Evolutionary conservation across 495 filamentous ascomycete species (phyloP), one percentile per base, ranked within the genome.

Genomic region (Tuber umbilicatum): DNA sequence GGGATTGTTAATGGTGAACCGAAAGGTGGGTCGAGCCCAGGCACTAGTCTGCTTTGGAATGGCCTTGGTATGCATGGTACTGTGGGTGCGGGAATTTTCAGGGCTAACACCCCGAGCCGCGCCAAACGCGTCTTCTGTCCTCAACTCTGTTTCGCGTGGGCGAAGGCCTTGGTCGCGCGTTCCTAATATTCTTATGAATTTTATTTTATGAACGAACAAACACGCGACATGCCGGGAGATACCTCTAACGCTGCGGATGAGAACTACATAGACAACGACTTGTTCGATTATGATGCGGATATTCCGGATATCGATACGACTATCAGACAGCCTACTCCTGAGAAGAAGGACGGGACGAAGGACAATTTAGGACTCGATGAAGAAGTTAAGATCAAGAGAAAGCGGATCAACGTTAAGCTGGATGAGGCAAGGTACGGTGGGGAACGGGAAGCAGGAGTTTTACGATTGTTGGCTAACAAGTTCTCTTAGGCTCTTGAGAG

Each of bases 341-440:
- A 67, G 77, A 75, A 79, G 76, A 86, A 74, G 77, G 83, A 74
- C 72, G 82, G 35, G 81, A 84, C 74, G 74, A 84, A 79, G 47
- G 78, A 81, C 27, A 83, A 78, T 5, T 82, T 97, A 35, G 93
- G 93, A 12, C 89, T 97, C 68, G 94, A 98, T 73, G 90, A 94
- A 77, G 93, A 97, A 79, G 87, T 99, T 76, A 91, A 91, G 76
- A 85, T 97, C 14, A 87, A 86, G 7, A 94, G 90, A 83, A 92
- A 90, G 80, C 80, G 84, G 6, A 87, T 93, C 77, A 85, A 88
- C 72, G 91, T 94, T 1, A 99, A 97, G 83, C 84, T 99, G 68
- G 96, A 99, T 81, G 93, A 97, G 77, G 82, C 84, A 60, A 88
- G 91, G 91, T 93, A 82, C 73, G 85, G 76, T 41, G 39, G 3